These are phyloP conservation scores for Phytophthora uliginosa DNA, from an alignment of 352 stramenopile genomes.

Conservation along the genomic window DNA sequence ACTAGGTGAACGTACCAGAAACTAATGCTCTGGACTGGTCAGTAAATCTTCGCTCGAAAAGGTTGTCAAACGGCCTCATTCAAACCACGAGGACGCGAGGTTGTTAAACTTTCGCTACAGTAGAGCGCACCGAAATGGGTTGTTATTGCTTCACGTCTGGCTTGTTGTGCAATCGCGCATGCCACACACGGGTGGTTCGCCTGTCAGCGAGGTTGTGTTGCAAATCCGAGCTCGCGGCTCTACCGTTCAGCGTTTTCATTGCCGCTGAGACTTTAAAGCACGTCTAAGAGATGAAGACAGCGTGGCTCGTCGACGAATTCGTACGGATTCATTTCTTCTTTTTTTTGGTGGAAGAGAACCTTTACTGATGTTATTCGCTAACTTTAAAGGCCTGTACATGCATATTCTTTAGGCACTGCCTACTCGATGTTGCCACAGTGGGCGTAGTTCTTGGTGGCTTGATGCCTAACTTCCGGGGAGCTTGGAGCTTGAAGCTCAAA, in stretches of 20 bases:
- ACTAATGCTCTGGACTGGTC: not conserved
- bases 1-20: not conserved
- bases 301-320: not conserved
- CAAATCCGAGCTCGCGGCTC: not conserved
- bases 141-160: too few species aligned
- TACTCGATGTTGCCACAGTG: too few species aligned
- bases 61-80: conserved; percentile 1
- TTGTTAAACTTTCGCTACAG: not conserved
- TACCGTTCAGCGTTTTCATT: not conserved
- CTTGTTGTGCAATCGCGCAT: not conserved
- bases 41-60: not conserved
- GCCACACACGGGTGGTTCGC: not conserved
- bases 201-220: not conserved
- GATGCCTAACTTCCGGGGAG: too few species aligned
- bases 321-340: conserved; percentile 4
- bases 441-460: too few species aligned
- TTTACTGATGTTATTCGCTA: too few species aligned
- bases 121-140: not conserved
- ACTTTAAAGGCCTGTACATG: too few species aligned
- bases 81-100: not conserved
- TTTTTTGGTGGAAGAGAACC: too few species aligned
- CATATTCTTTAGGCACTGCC: too few species aligned
- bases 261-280: not conserved
- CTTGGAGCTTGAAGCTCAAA: too few species aligned
- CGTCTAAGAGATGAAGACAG: not conserved